Percentiles rank a stretch among this genome's conserved stretches.
Conservation (phyloP, 2,329 filamentous ascomycete genomes). For the Colletotrichum musicola region DNA sequence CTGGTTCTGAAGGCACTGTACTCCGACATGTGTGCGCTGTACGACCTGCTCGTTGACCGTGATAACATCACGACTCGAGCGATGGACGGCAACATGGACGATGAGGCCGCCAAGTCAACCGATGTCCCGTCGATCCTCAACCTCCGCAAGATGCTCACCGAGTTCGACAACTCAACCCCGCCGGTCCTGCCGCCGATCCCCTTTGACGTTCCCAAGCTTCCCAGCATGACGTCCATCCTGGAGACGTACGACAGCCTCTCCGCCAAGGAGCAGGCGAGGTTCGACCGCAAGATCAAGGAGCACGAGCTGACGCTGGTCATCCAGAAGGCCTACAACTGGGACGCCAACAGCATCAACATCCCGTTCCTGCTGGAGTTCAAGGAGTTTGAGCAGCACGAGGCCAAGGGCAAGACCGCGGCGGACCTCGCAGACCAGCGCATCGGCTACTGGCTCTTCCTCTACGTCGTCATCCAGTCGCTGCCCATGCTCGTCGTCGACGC, state of each 20-base stretch:
- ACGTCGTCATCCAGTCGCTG: conserved; percentile 80
- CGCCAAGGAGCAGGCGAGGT: conserved; percentile 80
- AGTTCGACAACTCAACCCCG: conserved; percentile 90
- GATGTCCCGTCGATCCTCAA: conserved; percentile 75
- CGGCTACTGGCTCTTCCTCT: conserved; percentile 86
- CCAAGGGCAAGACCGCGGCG: conserved; percentile 71
- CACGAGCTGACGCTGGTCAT: conserved; percentile 83
- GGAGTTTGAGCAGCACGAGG: conserved; percentile 77
- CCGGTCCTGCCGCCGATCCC: conserved; percentile 93
- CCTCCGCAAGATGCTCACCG: conserved; percentile 82
- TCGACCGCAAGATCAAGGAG: conserved; percentile 79
- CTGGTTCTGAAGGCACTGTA: conserved; percentile 86
- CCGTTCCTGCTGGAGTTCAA: conserved; percentile 79
- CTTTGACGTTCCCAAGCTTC: conserved; percentile 86
- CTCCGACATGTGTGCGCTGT: conserved; percentile 85
- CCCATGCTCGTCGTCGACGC: conserved; percentile 84
- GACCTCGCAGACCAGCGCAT: conserved; percentile 79
- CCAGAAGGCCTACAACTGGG: conserved; percentile 85
- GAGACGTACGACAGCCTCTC: conserved; percentile 74
- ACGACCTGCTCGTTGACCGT: conserved; percentile 89
- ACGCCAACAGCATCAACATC: conserved; percentile 68
- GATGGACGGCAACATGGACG: conserved; percentile 71
- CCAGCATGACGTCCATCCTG: conserved; percentile 74
- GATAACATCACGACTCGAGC: conserved; percentile 82
- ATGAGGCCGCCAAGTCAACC: conserved; percentile 53